Conservation (phyloP, 805 yeast genomes). For the Pichia nanzhaoensis region DNA sequence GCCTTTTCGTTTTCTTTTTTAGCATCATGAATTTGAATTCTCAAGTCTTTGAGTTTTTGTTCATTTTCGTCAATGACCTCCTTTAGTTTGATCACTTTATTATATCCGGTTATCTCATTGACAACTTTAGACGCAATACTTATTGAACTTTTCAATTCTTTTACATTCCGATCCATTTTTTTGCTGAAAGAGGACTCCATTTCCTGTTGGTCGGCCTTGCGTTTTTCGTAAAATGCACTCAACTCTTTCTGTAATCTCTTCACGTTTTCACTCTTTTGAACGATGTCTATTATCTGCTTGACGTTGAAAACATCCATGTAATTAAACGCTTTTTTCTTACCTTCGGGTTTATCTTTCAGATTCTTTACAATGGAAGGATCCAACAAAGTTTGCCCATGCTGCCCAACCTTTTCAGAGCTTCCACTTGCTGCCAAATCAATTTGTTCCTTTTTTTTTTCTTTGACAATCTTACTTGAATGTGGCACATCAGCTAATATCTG, state of each 20-base stretch:
- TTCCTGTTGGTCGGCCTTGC: constrained; percentile 21
- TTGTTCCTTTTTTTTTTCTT: background rate
- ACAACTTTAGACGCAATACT: constrained; percentile 59
- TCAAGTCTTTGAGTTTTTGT: constrained; percentile 38
- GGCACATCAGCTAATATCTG: constrained; percentile 11
- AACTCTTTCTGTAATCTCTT: constrained; percentile 28
- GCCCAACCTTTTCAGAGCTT: background rate
- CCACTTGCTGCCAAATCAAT: background rate
- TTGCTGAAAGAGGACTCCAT: constrained; percentile 35
- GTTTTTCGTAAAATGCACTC: constrained; percentile 21
- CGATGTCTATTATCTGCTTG: constrained; percentile 20
- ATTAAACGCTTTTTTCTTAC: background rate
- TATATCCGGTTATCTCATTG: constrained; percentile 90
- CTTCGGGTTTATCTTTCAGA: no score
- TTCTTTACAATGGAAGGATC: no score
- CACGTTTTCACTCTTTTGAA: constrained; percentile 30
- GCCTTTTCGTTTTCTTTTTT: constrained; percentile 55
- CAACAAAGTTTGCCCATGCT: no score
- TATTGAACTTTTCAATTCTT: constrained; percentile 50
- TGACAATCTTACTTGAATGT: background rate
- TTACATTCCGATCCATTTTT: constrained; percentile 42
- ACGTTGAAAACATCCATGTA: constrained; percentile 12
- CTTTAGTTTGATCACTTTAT: constrained; percentile 68
- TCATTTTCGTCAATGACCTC: constrained; percentile 54
- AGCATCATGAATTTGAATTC: constrained; percentile 40